These are phyloP conservation scores for Clitopilus hobsonii DNA, from an alignment of 768 basidiomycete genomes.

Conservation along the genomic window DNA sequence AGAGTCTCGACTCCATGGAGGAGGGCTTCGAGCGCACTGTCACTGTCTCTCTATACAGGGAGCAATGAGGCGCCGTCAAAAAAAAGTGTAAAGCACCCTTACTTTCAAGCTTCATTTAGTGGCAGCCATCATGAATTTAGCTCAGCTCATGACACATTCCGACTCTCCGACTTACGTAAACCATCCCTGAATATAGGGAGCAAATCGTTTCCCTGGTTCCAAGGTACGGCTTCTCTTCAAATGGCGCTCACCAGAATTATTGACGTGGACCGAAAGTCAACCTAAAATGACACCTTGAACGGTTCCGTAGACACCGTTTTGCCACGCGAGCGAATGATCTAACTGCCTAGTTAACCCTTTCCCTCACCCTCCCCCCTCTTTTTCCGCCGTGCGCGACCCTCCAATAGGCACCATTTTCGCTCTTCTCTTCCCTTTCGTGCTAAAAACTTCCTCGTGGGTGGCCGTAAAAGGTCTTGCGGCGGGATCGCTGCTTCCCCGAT, in stretches of 20 bases:
- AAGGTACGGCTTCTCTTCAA: not conserved
- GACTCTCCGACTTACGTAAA: not conserved
- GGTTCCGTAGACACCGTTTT: not conserved
- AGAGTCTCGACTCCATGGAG: not conserved
- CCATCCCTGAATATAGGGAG: not conserved
- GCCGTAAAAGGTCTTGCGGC: conserved; percentile 12
- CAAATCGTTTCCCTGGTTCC: not conserved
- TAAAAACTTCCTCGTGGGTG: conserved; percentile 22
- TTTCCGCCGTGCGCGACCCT: conserved; percentile 12
- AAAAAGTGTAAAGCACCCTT: not conserved
- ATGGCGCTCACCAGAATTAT: not conserved
- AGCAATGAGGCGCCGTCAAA: not conserved
- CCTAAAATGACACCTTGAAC: not conserved
- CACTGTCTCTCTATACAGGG: not conserved
- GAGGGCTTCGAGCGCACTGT: not conserved
- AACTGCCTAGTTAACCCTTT: no score
- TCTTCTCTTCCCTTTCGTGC: conserved; percentile 26
- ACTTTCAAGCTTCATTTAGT: not conserved
- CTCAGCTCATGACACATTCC: not conserved
- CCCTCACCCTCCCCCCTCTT: not conserved
- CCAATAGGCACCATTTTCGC: conserved; percentile 22
- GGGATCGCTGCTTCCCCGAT: conserved; percentile 10
- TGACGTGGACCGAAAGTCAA: not conserved
- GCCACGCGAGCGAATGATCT: conserved; percentile 1
- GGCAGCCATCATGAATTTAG: not conserved